Conservation (phyloP, 345 rosid species). For the Eucalyptus globulus region DNA sequence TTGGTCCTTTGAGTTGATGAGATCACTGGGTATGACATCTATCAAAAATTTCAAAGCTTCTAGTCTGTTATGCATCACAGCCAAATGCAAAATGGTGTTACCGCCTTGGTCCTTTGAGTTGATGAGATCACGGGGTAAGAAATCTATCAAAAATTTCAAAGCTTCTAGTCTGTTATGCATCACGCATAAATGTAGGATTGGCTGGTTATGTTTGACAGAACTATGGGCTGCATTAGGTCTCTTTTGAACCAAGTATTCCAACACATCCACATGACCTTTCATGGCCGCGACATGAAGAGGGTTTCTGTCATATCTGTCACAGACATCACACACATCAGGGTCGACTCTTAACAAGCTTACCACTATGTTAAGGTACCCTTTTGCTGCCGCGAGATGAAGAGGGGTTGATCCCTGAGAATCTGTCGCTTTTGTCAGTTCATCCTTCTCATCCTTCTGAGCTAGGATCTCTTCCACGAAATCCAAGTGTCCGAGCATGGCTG, state of each 20-base stretch:
- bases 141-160: not conserved
- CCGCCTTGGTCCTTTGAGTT: too few relatives aligned
- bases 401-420: not conserved
- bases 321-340: not conserved
- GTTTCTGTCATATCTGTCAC: not conserved
- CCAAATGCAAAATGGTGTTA: too few relatives aligned
- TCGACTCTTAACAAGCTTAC: not conserved
- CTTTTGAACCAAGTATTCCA: not conserved
- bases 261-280: not conserved
- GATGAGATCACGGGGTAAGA: too few relatives aligned
- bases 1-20: too few relatives aligned
- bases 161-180: not conserved
- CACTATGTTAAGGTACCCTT: not conserved
- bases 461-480: not conserved
- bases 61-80: not conserved
- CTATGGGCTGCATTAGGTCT: not conserved
- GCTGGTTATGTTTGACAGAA: not conserved
- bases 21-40: too few relatives aligned
- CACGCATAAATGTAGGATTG: not conserved
- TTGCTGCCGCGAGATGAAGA: conserved; percentile 3
- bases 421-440: not conserved
- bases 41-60: not conserved
- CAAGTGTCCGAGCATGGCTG: not conserved
- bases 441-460: not conserved
- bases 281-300: not conserved